These are phyloP conservation scores for Entomortierella chlamydospora DNA, from an alignment of 192 early-diverging fungal genomes.

Conservation along the genomic window DNA sequence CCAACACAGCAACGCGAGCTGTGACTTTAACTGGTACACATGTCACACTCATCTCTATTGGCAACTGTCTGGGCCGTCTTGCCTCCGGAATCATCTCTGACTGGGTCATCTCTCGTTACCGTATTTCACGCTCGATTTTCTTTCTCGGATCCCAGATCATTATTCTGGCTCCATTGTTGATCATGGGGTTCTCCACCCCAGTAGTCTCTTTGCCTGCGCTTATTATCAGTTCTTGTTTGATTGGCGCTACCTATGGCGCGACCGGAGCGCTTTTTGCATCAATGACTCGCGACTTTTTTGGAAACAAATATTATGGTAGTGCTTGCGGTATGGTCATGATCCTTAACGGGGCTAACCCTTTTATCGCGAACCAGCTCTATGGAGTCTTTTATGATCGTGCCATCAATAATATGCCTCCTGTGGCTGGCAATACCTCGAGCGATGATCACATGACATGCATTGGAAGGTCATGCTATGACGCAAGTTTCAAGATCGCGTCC, in stretches of 20 bases:
- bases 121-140: slow-evolving; percentile 51
- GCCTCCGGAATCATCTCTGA: slow-evolving; percentile 47
- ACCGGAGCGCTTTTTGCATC: slow-evolving; percentile 51
- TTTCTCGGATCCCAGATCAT: slow-evolving; percentile 45
- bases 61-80: slow-evolving; percentile 52
- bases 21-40: slow-evolving; percentile 44
- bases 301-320: slow-evolving; percentile 41
- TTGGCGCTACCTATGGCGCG: slow-evolving; percentile 49
- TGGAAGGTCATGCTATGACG: slow-evolving; percentile 33
- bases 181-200: slow-evolving; percentile 36
- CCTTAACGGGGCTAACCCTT: slow-evolving; percentile 46
- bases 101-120: slow-evolving; percentile 48
- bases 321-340: slow-evolving; percentile 54
- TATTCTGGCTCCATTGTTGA: slow-evolving; percentile 40
- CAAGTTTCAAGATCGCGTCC: slow-evolving; percentile 45
- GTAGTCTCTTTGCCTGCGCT: slow-evolving; percentile 17
- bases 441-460: slow-evolving; percentile 33
- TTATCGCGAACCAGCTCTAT: slow-evolving; percentile 50
- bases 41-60: slow-evolving; percentile 45
- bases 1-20: slow-evolving; percentile 18
- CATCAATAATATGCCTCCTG: slow-evolving; percentile 11
- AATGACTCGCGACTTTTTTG: slow-evolving; percentile 50
- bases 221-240: slow-evolving; percentile 31
- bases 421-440: neutral
- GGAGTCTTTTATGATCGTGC: slow-evolving; percentile 52